These are phyloP conservation scores for Coemansia sp. DNA, from an alignment of 192 early-diverging fungal species.

Conservation along the genomic window DNA sequence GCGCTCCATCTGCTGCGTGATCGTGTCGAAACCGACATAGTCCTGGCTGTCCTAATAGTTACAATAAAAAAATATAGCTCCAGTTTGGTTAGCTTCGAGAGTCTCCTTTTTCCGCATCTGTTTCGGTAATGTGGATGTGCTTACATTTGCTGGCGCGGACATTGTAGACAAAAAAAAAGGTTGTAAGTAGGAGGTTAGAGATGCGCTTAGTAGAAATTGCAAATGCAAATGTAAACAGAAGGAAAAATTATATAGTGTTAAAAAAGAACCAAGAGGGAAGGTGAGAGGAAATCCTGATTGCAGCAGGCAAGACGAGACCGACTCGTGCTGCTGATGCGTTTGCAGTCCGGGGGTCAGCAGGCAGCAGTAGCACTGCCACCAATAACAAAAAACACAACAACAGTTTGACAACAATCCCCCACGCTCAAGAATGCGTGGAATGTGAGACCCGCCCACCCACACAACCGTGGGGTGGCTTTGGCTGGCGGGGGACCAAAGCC, in stretches of 20 bases:
- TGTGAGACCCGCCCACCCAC: slow-evolving; percentile 14
- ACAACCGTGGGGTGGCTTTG: slow-evolving; percentile 6
- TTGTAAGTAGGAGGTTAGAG: neutral
- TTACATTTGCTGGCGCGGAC: slow-evolving; percentile 39
- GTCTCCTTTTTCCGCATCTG: neutral
- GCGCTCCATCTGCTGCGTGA: slow-evolving; percentile 96
- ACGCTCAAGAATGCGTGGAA: slow-evolving; percentile 21
- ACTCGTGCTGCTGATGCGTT: neutral
- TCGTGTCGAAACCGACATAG: slow-evolving; percentile 98
- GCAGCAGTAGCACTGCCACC: slow-evolving; percentile 10
- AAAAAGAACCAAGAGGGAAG: slow-evolving; percentile 4
- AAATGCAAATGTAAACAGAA: slow-evolving; percentile 14
- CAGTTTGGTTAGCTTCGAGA: neutral
- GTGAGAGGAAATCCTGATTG: neutral
- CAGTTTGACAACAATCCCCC: slow-evolving; percentile 18
- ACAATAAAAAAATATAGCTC: neutral
- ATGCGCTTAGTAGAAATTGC: slow-evolving; percentile 12
- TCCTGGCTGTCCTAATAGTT: slow-evolving; percentile 68
- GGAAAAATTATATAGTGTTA: slow-evolving; percentile 5
- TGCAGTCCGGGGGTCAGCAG: slow-evolving; percentile 8
- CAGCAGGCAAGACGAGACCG: neutral
- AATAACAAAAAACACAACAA: slow-evolving; percentile 20
- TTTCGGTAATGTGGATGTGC: neutral
- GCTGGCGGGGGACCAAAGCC: no score
- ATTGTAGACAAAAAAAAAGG: slow-evolving; percentile 9